phyloP scores from a whole-genome alignment of 257 asterid species.

The Rubia yunnanensis region DNA sequence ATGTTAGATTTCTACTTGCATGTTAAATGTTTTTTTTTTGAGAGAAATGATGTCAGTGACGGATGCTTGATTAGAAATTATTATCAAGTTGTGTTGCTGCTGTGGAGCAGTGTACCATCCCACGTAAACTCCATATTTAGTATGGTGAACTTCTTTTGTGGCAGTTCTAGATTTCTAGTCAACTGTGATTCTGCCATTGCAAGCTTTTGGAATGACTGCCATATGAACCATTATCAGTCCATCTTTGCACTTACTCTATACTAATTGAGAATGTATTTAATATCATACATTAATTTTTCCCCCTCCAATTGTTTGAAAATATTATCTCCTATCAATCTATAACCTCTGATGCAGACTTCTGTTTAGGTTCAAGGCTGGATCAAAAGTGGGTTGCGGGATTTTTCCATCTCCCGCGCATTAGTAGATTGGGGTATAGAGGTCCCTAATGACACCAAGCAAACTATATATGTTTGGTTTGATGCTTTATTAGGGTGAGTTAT shows the following conservation, averaged over 20 bases:
- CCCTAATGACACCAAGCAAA: conserved; percentile 75
- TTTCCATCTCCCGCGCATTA: conserved; percentile 86
- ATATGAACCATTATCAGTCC: background rate
- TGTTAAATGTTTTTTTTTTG: background rate
- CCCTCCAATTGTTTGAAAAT: background rate
- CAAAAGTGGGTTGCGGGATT: conserved; percentile 81
- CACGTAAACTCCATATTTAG: background rate
- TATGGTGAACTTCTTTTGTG: background rate
- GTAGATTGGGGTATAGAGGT: conserved; percentile 91
- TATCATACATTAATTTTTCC: background rate
- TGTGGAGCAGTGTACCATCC: background rate
- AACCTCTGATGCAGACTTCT: conserved; percentile 14
- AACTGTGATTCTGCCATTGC: background rate
- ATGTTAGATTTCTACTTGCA: background rate
- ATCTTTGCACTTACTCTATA: background rate
- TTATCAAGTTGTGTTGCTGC: background rate
- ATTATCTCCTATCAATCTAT: conserved; percentile 1
- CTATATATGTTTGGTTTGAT: conserved; percentile 98
- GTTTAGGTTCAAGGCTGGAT: conserved; percentile 95
- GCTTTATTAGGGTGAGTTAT: conserved; percentile 86
- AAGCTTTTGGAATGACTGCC: background rate
- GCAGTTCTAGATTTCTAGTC: background rate
- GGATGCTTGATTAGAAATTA: background rate
- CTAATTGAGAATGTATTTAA: background rate
- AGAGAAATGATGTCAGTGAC: background rate